Base-by-base conservation (phyloP, 441 rosid species). In the Theobroma grandiflorum region DNA sequence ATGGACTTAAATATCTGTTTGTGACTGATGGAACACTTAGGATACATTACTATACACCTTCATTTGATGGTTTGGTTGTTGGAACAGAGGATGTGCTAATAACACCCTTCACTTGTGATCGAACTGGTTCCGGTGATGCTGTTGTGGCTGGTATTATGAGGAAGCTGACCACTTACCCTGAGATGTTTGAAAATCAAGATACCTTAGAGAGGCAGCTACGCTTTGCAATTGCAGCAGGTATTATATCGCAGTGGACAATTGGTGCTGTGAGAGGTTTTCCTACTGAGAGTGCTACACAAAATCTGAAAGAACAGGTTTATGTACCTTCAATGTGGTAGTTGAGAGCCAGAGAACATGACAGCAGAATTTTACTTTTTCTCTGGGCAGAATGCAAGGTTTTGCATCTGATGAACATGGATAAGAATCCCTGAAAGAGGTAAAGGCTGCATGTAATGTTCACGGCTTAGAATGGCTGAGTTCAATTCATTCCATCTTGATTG, bases 91-190 rank as follows among this genome's bases (percentile, higher is more conserved):
- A 96, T 87, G 97, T 89, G 78, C 91, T 92, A n/a, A 88, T 94
- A 79, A 89, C 97, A 26, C 98, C 98, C 0, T 89, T 91, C 85
- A 93, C 99, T 5, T 94, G 97, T 81, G 99, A 94, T 87, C 88
- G 98, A 69, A 96, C 98, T 47, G 98, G 99, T 77, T 92, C 98
- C 2, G 99, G 99, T 31, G 99, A 96, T 86, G 99, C 98, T 78
- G 84, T 93, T 77, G 98, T 94, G 72, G 98, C 97, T 74, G 95
- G 86, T 20, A 89, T 96, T 16, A 87, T 92, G 90, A 91, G 99
- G 69, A 96, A 92, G 86, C 89, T 94, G 75, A 88, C 94, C 16
- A 88, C 86, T 76, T 87, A 64, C 70, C 95, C 97, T 16, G 98
- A 91, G 82, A 94, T 94, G 98, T 88, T 87, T 72, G 91, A 87